phyloP scores from a whole-genome alignment of 768 basidiomycete genomes.

The Butyriboletus loyo region DNA sequence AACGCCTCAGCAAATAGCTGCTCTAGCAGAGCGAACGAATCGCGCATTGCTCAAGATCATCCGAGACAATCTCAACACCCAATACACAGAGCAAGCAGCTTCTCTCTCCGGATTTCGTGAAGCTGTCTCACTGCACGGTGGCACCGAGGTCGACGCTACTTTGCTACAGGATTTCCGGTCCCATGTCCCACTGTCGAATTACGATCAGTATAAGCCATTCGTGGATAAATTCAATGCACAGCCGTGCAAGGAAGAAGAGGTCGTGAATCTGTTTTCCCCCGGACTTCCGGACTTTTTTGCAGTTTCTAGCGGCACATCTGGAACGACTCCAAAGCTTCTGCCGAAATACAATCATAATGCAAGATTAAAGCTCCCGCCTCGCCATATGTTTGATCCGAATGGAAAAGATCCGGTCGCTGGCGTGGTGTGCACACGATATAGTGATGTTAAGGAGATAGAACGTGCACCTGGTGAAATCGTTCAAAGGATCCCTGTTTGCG shows the following conservation, averaged over 20 bases:
- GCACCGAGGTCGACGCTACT: not conserved
- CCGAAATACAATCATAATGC: conserved; percentile 8
- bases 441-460: conserved; percentile 7
- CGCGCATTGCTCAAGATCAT: not conserved
- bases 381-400: not conserved
- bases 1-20: not conserved
- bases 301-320: conserved; percentile 15
- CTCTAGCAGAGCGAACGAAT: not conserved
- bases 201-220: conserved; percentile 17
- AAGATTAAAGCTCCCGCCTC: not conserved
- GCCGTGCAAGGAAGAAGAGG: conserved; percentile 19
- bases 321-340: conserved; percentile 5
- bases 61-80: conserved; percentile 8
- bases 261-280: conserved; percentile 18
- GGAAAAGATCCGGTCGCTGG: not conserved
- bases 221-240: conserved; percentile 7
- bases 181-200: conserved; percentile 7
- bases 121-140: not conserved
- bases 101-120: conserved; percentile 10
- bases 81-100: conserved; percentile 2
- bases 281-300: conserved; percentile 14
- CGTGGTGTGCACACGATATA: not conserved
- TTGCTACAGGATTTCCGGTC: conserved; percentile 7
- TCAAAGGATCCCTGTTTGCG: conserved; percentile 7
- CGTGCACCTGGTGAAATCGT: conserved; percentile 1